A percentile compares a stretch with the other conserved stretches of the same genome.
These are phyloP conservation scores for Candida tunisiensis DNA, from an alignment of 1,139 yeast genomes.

Conservation along the genomic window DNA sequence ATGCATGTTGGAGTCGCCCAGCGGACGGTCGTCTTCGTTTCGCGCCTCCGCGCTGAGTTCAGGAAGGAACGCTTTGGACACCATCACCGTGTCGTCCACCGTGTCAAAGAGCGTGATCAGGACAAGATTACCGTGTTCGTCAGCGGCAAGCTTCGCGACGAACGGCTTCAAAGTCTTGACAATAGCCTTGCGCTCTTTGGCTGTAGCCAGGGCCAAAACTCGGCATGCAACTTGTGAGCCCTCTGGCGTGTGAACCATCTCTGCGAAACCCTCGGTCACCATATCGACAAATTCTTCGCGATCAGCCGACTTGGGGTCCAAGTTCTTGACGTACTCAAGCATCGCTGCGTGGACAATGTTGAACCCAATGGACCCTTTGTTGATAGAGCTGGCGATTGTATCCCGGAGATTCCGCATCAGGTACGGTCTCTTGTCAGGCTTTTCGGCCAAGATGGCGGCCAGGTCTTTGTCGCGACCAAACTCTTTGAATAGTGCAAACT, in stretches of 20 bases:
- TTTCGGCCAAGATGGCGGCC: conserved; percentile 47
- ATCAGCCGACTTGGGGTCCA: conserved; percentile 39
- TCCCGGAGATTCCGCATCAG: conserved; percentile 64
- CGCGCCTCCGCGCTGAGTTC: conserved; percentile 30
- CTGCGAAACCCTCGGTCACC: conserved; percentile 79
- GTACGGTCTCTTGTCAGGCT: conserved; percentile 69
- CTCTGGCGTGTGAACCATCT: conserved; percentile 86
- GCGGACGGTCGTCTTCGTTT: too few species aligned
- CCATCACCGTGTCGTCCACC: conserved; percentile 84
- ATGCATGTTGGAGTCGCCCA: conserved; percentile 36
- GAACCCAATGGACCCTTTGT: conserved; percentile 92
- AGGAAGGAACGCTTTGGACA: conserved; percentile 51
- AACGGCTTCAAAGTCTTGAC: conserved; percentile 61
- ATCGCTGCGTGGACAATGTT: conserved; percentile 93
- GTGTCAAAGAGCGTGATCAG: conserved; percentile 66
- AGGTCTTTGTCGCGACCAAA: conserved; percentile 48
- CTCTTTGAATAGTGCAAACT: conserved; percentile 79
- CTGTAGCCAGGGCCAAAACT: conserved; percentile 66
- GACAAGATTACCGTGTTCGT: conserved; percentile 77
- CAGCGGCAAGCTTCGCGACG: conserved; percentile 53
- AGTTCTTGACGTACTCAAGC: conserved; percentile 68
- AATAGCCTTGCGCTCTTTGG: conserved; percentile 79
- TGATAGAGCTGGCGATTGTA: conserved; percentile 80
- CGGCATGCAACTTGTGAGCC: conserved; percentile 84
- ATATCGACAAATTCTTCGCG: conserved; percentile 71